These are phyloP conservation scores for Turnera subulata DNA, from an alignment of 345 rosid genomes.

Conservation along the genomic window DNA sequence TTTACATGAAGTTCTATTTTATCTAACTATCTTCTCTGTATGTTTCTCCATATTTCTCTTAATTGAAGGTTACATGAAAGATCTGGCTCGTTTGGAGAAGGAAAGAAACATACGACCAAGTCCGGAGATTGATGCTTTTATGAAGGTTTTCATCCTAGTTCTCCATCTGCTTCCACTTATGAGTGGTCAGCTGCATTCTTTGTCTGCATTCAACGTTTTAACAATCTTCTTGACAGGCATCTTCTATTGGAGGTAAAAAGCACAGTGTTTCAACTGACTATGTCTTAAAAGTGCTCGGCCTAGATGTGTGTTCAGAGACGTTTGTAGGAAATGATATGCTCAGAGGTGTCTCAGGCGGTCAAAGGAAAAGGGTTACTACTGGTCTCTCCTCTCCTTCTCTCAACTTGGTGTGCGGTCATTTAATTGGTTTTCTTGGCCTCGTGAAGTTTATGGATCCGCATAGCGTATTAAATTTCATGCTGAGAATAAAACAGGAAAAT, in stretches of 20 bases:
- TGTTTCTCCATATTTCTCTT: not conserved
- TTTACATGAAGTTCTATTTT: not conserved
- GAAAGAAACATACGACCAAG: slow-evolving; percentile 62
- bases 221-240: slow-evolving; percentile 50
- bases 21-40: not conserved
- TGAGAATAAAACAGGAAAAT: no score
- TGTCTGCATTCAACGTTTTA: not conserved
- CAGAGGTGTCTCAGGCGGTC: slow-evolving; percentile 97
- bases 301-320: slow-evolving; percentile 83
- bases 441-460: no score
- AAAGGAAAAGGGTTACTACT: slow-evolving; percentile 87
- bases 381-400: slow-evolving; percentile 37
- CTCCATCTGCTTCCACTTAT: not conserved
- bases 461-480: no score
- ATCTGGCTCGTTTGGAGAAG: slow-evolving; percentile 63
- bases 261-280: slow-evolving; percentile 85
- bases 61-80: slow-evolving; percentile 45
- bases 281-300: slow-evolving; percentile 82
- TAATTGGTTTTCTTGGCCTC: no score
- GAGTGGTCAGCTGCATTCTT: not conserved
- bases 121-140: slow-evolving; percentile 87
- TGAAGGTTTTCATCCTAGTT: slow-evolving; percentile 56
- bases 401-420: not conserved
- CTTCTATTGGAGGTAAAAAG: slow-evolving; percentile 63
- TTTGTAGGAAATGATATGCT: slow-evolving; percentile 87